Conservation (phyloP, 1,284 basidiomycete genomes). For the Rhodotorula sp. region DNA sequence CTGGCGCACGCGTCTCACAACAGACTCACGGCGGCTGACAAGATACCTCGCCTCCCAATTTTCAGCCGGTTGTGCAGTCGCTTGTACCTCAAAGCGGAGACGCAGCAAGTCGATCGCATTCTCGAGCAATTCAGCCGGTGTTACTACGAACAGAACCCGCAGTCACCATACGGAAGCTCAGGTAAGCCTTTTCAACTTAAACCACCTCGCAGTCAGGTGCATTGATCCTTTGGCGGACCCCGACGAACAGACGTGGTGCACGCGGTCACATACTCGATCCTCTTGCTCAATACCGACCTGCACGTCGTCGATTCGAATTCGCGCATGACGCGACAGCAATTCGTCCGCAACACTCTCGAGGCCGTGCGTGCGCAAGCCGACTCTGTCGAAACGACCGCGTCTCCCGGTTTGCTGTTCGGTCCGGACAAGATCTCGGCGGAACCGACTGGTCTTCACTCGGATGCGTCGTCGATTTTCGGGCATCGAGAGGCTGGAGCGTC, state of each 20-base stretch:
- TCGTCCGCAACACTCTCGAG: slow-evolving; percentile 84
- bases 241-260: slow-evolving; percentile 73
- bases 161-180: slow-evolving; percentile 72
- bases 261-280: slow-evolving; percentile 84
- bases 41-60: neutral
- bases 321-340: slow-evolving; percentile 91
- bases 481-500: slow-evolving; percentile 1
- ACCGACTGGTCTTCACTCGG: neutral
- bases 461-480: slow-evolving; percentile 7
- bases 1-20: neutral
- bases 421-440: neutral
- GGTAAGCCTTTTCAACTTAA: slow-evolving; percentile 57
- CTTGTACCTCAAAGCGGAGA: slow-evolving; percentile 90
- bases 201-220: too few species aligned
- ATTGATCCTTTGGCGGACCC: too few species aligned
- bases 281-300: slow-evolving; percentile 94
- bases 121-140: slow-evolving; percentile 83
- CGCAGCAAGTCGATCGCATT: slow-evolving; percentile 96
- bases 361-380: slow-evolving; percentile 69
- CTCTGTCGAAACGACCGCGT: neutral
- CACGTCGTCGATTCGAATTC: slow-evolving; percentile 87
- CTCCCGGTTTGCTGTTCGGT: neutral
- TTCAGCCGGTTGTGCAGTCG: slow-evolving; percentile 79
- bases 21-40: neutral
- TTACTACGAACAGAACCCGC: slow-evolving; percentile 88